phyloP scores from a whole-genome alignment of 345 rosid genomes.

The Sisymbrium altissimum region DNA sequence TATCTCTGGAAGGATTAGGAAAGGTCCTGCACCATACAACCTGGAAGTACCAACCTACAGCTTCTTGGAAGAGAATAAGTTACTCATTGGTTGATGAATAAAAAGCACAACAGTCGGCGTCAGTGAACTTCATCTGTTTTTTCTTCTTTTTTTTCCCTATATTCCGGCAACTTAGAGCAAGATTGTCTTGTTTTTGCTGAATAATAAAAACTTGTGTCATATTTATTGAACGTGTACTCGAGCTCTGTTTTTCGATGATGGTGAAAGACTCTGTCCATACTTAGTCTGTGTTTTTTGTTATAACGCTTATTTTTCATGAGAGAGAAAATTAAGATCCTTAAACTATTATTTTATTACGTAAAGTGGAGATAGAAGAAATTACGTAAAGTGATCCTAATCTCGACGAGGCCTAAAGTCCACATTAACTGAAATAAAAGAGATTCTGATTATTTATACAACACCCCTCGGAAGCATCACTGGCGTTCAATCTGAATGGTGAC shows the following conservation, averaged over 20 bases:
- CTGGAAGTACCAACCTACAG: slow-evolving; percentile 88
- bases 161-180: background rate
- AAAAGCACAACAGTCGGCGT: background rate
- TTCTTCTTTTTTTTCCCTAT: background rate
- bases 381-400: no score
- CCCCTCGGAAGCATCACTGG: no score
- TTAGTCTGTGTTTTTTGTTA: background rate
- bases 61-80: slow-evolving; percentile 84
- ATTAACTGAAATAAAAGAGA: no score
- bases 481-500: no score
- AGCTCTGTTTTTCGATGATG: background rate
- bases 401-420: no score
- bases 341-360: no score
- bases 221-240: slow-evolving; percentile 20
- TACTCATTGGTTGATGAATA: slow-evolving; percentile 61
- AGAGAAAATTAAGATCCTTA: no score
- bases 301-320: background rate
- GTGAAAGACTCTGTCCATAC: slow-evolving; percentile 8
- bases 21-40: slow-evolving; percentile 94
- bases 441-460: no score
- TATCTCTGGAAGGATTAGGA: slow-evolving; percentile 87
- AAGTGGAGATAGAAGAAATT: no score
- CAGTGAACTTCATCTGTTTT: background rate
- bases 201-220: slow-evolving; percentile 29
- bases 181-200: slow-evolving; percentile 30